Evolutionary conservation across 2,329 filamentous ascomycete genomes (phyloP).

Genomic region (Hypoxylon sp.): DNA sequence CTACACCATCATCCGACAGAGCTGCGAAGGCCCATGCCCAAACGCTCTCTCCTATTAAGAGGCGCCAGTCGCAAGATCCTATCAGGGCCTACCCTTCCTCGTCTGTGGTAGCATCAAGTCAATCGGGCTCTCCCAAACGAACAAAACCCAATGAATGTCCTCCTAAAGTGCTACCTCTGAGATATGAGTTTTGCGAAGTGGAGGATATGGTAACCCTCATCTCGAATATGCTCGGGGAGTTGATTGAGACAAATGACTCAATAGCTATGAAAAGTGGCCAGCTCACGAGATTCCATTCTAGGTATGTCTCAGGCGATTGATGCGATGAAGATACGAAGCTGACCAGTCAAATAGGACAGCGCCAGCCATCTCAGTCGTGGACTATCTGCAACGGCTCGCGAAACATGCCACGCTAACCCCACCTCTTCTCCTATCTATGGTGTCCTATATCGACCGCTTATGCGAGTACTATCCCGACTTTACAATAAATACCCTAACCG

Average conservation of each 20-base stretch:
- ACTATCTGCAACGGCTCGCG: conserved; percentile 92
- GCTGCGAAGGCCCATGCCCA: conserved; percentile 26
- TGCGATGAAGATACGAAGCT: conserved; percentile 15
- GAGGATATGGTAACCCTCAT: conserved; percentile 92
- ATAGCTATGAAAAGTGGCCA: conserved; percentile 85
- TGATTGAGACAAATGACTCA: conserved; percentile 91
- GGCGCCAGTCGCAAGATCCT: conserved; percentile 55
- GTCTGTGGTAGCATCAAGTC: conserved; percentile 45
- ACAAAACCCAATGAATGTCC: conserved; percentile 59
- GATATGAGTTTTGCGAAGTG: conserved; percentile 82
- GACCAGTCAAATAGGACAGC: conserved; percentile 58
- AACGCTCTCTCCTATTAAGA: conserved; percentile 52
- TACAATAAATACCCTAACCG: conserved; percentile 94
- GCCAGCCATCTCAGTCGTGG: conserved; percentile 90
- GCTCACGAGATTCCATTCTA: conserved; percentile 93
- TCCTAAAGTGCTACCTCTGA: conserved; percentile 69
- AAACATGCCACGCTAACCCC: conserved; percentile 93
- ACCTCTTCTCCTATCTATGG: conserved; percentile 96
- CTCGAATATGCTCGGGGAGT: conserved; percentile 92
- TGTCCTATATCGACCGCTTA: conserved; percentile 96
- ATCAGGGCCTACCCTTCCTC: conserved; percentile 41
- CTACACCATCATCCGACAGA: conserved; percentile 37
- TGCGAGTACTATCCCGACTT: conserved; percentile 94
- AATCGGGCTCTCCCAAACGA: conserved; percentile 60
- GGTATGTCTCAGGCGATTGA: conserved; percentile 58